Base-by-base conservation (phyloP, 805 yeast species). In the Middelhovenomyces tepae region DNA sequence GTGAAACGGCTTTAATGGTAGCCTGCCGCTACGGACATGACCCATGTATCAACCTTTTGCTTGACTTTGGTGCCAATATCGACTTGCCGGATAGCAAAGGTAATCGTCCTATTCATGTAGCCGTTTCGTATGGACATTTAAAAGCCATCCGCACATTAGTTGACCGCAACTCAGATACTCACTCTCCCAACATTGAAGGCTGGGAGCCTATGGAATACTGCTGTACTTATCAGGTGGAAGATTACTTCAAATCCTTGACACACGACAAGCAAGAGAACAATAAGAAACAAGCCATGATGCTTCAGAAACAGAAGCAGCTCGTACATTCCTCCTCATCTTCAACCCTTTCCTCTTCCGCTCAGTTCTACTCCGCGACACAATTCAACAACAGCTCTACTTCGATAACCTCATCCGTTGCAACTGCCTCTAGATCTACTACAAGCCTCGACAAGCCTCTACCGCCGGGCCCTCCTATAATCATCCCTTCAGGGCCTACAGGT, bases 51-150 rank as follows among this genome's bases (percentile, higher is more conserved):
- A 72, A 68, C 40, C 56, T 82, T 26, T 57, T 85, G 14, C 57
- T 84, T 3, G 79, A 79, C 22, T 71, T 78, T 36, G 91, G 87
- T 6, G 93, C 93, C 2, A 79, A 83, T 46, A 64, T 85, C 28
- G 76, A 80, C 44, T 53, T 74, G 4, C 76, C 73, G 35, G 94
- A 91, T 51, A 59, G 63, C 7, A 70, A 71, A 10, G 94, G 91
- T 1, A 82, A 85, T 49, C 77, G 94, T 2, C 84, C 95, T 0
- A 59, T 89, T 26, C 97, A 89, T 56, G 62, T 80, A 33, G 94
- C 95, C 0, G 68, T 83, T 44, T 78, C 79, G 35, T 72, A 67
- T 45, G 89, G 87, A 4, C 70, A 73, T 39, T 46, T 70, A 10
- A 69, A 69, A 30, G 75, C 82, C 28, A 55, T 75, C 40, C 64